These are phyloP conservation scores for Cinnamomum chago DNA, from an alignment of 164 flowering plant species.

Conservation along the genomic window DNA sequence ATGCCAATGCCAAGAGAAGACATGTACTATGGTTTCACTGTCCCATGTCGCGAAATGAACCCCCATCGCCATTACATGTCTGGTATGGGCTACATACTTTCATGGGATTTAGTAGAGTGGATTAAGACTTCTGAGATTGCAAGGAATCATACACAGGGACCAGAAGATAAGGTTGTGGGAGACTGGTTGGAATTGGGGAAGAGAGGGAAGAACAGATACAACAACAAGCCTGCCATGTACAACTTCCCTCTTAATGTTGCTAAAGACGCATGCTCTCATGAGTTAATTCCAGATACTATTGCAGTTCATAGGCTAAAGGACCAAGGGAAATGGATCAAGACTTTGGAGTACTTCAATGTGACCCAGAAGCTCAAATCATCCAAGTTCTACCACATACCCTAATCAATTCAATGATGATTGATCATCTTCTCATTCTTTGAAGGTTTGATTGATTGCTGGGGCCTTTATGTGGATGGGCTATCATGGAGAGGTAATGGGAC, in stretches of 20 bases:
- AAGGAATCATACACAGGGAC: conserved; percentile 5
- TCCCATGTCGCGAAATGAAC: conserved; percentile 10
- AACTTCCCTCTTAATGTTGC: conserved; percentile 13
- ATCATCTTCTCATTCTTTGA: too few relatives aligned
- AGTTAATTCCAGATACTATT: conserved; percentile 18
- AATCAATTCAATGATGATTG: too few relatives aligned
- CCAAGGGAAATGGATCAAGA: conserved; percentile 18
- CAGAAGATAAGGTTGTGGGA: conserved; percentile 10
- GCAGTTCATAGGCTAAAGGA: conserved; percentile 25
- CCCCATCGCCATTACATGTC: conserved; percentile 10
- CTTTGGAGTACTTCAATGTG: conserved; percentile 21
- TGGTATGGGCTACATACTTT: conserved; percentile 15
- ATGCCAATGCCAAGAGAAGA: conserved; percentile 12
- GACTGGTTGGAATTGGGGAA: conserved; percentile 8
- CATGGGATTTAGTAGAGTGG: conserved; percentile 19
- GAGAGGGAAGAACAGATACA: conserved; percentile 13
- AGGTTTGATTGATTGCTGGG: too few relatives aligned
- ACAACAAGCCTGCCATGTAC: conserved; percentile 17
- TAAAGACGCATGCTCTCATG: conserved; percentile 15
- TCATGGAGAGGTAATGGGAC: too few relatives aligned
- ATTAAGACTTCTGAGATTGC: conserved; percentile 6
- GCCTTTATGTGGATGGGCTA: too few relatives aligned
- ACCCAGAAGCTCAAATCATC: conserved; percentile 14
- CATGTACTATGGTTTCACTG: conserved; percentile 13
- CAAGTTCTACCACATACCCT: conserved; percentile 11